Evolutionary conservation across 2,329 filamentous ascomycete species (phyloP).

Genomic region (Graphilbum ipis-grandicollis): DNA sequence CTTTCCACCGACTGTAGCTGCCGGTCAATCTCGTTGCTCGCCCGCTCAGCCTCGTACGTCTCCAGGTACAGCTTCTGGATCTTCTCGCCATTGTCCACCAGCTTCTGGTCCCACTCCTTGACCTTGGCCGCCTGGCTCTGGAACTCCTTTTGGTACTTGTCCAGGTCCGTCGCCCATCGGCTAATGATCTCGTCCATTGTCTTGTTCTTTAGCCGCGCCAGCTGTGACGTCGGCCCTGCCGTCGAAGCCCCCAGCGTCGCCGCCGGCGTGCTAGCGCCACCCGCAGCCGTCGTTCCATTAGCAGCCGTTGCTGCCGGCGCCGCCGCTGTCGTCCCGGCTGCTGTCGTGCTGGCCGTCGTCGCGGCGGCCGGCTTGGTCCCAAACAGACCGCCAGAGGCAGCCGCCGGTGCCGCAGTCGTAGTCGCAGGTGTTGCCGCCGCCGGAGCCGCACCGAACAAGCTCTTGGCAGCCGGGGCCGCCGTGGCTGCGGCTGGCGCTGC

Average conservation of each 20-base stretch:
- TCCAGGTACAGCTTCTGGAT: slow-evolving; percentile 85
- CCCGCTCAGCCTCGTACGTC: slow-evolving; percentile 85
- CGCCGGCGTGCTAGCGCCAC: too few relatives aligned
- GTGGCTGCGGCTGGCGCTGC: not conserved
- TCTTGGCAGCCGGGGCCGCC: not conserved
- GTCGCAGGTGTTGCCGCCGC: not conserved
- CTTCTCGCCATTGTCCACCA: slow-evolving; percentile 89
- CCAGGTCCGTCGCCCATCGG: slow-evolving; percentile 85
- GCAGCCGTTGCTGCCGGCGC: slow-evolving; percentile 1
- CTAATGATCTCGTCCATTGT: slow-evolving; percentile 99
- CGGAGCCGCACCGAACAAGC: slow-evolving; percentile 2
- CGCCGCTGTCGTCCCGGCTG: slow-evolving; percentile 5
- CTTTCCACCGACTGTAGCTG: slow-evolving; percentile 80
- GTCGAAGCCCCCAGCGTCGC: slow-evolving; percentile 62
- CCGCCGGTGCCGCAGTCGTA: not conserved
- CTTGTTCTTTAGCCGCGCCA: slow-evolving; percentile 90
- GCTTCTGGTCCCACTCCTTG: slow-evolving; percentile 74
- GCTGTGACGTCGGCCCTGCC: slow-evolving; percentile 61
- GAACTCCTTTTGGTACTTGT: slow-evolving; percentile 95
- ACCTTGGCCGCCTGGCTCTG: slow-evolving; percentile 78
- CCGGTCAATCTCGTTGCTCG: slow-evolving; percentile 83
- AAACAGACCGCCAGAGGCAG: slow-evolving; percentile 8
- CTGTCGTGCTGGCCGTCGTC: slow-evolving; percentile 14
- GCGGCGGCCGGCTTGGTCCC: slow-evolving; percentile 4
- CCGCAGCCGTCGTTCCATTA: slow-evolving; percentile 1